Conservation (phyloP, 2,329 filamentous ascomycete species). For the Calonectria pauciramosa region DNA sequence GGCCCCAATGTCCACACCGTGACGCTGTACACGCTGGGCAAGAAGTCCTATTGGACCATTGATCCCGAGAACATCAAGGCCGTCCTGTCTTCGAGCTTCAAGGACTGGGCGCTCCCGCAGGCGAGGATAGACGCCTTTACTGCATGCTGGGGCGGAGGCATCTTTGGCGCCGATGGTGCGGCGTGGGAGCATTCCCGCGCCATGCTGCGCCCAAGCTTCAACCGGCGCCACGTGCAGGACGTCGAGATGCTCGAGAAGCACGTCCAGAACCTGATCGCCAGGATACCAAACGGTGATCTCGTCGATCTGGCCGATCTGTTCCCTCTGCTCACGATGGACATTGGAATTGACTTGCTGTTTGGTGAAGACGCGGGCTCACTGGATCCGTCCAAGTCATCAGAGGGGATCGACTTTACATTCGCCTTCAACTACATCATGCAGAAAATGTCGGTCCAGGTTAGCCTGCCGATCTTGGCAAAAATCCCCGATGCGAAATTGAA, state of each 20-base stretch:
- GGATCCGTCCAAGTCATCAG: neutral
- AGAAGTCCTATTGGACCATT: conserved; percentile 38
- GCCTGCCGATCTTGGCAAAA: conserved; percentile 6
- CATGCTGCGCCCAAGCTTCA: conserved; percentile 47
- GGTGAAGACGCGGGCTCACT: conserved; percentile 1
- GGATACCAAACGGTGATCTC: neutral
- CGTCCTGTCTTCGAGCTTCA: conserved; percentile 63
- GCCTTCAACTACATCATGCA: conserved; percentile 17
- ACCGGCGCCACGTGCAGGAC: conserved; percentile 41
- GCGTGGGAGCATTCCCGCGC: conserved; percentile 58
- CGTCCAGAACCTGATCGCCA: neutral
- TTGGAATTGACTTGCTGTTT: conserved; percentile 8
- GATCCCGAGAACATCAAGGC: conserved; percentile 66
- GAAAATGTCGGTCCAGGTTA: conserved; percentile 10
- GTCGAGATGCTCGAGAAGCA: conserved; percentile 26
- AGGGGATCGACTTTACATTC: conserved; percentile 2
- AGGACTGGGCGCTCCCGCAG: conserved; percentile 55
- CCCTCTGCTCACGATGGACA: conserved; percentile 18
- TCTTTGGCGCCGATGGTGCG: conserved; percentile 59
- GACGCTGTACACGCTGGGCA: neutral
- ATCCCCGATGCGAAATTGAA: conserved; percentile 7
- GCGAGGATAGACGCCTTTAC: conserved; percentile 44
- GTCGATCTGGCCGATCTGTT: conserved; percentile 22
- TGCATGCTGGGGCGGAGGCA: conserved; percentile 55
- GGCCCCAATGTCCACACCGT: neutral